Conservation (phyloP, 2,329 filamentous ascomycete species). For the Monosporascus sp. region DNA sequence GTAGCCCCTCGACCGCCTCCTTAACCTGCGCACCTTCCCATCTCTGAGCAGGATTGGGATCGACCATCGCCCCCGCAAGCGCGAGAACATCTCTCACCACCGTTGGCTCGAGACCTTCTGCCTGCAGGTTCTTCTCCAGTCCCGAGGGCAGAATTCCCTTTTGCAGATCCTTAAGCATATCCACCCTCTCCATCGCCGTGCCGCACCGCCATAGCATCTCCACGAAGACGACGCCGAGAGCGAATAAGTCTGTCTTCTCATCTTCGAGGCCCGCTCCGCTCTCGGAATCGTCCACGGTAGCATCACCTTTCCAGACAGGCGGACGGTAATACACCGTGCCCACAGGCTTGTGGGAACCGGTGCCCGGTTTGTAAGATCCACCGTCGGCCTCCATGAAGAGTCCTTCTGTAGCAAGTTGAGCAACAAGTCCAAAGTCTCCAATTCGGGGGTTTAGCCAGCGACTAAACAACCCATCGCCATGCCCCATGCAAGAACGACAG, state of each 20-base stretch:
- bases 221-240: constrained; percentile 55
- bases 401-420: constrained; percentile 38
- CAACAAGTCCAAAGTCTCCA: constrained; percentile 63
- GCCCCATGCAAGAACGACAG: constrained; percentile 14
- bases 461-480: neutral
- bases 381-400: constrained; percentile 2
- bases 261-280: constrained; percentile 21
- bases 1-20: constrained; percentile 12
- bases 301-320: constrained; percentile 20
- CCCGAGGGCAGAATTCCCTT: constrained; percentile 13
- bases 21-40: constrained; percentile 18
- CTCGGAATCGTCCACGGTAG: neutral
- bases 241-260: constrained; percentile 56
- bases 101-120: constrained; percentile 15
- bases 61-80: constrained; percentile 19
- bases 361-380: neutral
- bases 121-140: constrained; percentile 8
- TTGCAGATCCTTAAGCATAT: constrained; percentile 22
- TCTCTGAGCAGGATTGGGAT: constrained; percentile 17
- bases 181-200: constrained; percentile 44
- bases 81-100: constrained; percentile 10
- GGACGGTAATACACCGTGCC: constrained; percentile 62
- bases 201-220: constrained; percentile 53
- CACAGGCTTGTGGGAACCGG: constrained; percentile 36
- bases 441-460: constrained; percentile 54